Base-by-base conservation (phyloP, 169 alveolate species). In the Fabrea salina region DNA sequence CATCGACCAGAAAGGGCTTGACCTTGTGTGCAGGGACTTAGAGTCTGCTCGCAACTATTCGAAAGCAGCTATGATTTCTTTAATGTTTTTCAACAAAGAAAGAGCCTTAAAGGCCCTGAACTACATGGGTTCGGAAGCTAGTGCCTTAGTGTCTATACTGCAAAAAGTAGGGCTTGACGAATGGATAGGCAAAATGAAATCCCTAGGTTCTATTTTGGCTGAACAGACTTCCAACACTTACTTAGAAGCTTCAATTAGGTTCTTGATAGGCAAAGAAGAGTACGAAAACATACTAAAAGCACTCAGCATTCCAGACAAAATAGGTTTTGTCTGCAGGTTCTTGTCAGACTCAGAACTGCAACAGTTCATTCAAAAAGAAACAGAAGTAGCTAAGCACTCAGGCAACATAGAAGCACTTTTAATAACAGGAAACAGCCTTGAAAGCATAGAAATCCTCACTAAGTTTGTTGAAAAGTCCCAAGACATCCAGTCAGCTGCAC, bases 401-500 rank as follows among this genome's bases (percentile, higher is more conserved):
- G 68, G 71, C 35, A 35, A 54, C 27, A 27, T 74, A 1, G 41
- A 74, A 33, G 68, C 59, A 4, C 7, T 53, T 35, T 16, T 74
- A n/a, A 74, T 74, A 4, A 19, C 54, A 13, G 81, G 81, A 4
- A 32, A 37, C 27, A 54, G 22, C 0, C 13, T 4, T n/a, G 37
- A 50, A 6, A 44, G 57, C 1, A 30, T 50, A 4, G 74, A 51
- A 0, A 53, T 54, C 32, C 19, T 74, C 72, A 25, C 30, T 6
- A 50, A 25, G 19, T 74, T 30, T 54, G 22, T 54, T 5, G 54
- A 49, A 3, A 74, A 56, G 16, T 47, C 79, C 13, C 44, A 27
- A 19, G 81, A 74, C 54, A 35, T 74, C 19, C 81, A 74, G 50
- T 53, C 81, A 4, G 74, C 40, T 30, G 81, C 72, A n/a, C 44